Evolutionary conservation across 139 green algal genomes (phyloP), one percentile per base, ranked within the genome.

Genomic region (Coccomyxa sp.): DNA sequence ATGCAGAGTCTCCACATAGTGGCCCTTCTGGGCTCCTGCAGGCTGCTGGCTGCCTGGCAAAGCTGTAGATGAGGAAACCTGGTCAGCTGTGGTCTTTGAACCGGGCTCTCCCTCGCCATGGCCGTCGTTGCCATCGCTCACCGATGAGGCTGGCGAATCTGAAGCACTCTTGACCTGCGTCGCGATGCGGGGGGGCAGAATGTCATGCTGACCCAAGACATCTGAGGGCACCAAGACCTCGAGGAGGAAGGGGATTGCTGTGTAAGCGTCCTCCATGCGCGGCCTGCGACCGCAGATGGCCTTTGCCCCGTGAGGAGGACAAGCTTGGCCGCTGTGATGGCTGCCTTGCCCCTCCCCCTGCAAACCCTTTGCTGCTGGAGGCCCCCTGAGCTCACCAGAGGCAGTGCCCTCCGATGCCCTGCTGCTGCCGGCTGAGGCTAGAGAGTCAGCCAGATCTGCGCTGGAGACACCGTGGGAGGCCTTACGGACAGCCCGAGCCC

Each of bases 251-350:
- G 90, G 91, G 33, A 94, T 85, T 5, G 86, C 91, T 22, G 86
- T 85, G 78, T 86, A 90, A 7, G 89, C 85, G 71, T 95, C 91
- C 84, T 95, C 90, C 91, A 95, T 95, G 3, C 87, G 86, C 12
- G 86, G 81, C 8, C 91, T 74, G 36, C 89, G 73, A 6, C 91
- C 91, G 37, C 89, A 92, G 29, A 93, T 88, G 2, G 88, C 88
- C 68, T 94, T 64, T 31, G 50, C 50, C 27, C 50, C 50, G 27
- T 64, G 50, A 64, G 50, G 50, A 64, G 50, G 50, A 22, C 50
- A 64, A 31, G 18, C 50, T 3, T 64, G 50, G 27, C 18, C n/a
- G n/a, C n/a, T n/a, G n/a, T n/a, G n/a, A n/a, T n/a, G n/a, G n/a
- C n/a, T n/a, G n/a, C n/a, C n/a, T n/a, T n/a, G n/a, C n/a, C n/a